Evolutionary conservation across 106 monocot species (phyloP), one percentile per base, ranked within the genome.

Genomic region (Alisma plantagoaquatica): DNA sequence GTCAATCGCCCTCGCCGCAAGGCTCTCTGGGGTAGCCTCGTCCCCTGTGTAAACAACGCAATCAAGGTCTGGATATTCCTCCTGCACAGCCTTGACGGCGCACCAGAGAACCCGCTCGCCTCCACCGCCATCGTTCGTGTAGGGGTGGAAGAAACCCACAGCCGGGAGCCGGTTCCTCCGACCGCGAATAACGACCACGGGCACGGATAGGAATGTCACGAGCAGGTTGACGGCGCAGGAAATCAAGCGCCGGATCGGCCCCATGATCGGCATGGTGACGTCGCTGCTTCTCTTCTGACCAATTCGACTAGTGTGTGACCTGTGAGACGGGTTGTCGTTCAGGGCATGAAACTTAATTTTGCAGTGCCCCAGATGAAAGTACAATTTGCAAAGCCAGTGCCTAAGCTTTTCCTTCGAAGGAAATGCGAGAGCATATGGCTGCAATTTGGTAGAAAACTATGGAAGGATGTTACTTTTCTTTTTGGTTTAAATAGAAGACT

Each of bases 21-120:
- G 81, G 47, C 60, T 63, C 48, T 89, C 52, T 2, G 89, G 65
- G 16, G 84, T 59, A 14, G 81, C 84, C 17, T 68, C 84, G 29
- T 98, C 96, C 2, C 89, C 89, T 9, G 79, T 81, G 70, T 59
- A 98, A 23, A 98, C 62, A 22, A 56, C 70, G 68, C 78, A 78
- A 20, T 71, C 70, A 15, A 98, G 68, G 53, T 59, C 70, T 15
- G 81, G 71, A 31, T 56, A 42, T 45, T 76, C 78, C 32, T 89
- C 84, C 46, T 98, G 96, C 2, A 85, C 52, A 12, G 78, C 84
- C 35, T 73, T 70, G 16, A 96, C 81, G 49, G 96, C 78, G 75
- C 96, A 98, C 96, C 96, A 98, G 9, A 89, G 66, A n/a, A 98
- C 96, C 24, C 89, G 56, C 57, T 98, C 96, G 28, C 96, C 89